phyloP scores from a whole-genome alignment of 2,329 filamentous ascomycete species.

The Sclerotinia glacialis region DNA sequence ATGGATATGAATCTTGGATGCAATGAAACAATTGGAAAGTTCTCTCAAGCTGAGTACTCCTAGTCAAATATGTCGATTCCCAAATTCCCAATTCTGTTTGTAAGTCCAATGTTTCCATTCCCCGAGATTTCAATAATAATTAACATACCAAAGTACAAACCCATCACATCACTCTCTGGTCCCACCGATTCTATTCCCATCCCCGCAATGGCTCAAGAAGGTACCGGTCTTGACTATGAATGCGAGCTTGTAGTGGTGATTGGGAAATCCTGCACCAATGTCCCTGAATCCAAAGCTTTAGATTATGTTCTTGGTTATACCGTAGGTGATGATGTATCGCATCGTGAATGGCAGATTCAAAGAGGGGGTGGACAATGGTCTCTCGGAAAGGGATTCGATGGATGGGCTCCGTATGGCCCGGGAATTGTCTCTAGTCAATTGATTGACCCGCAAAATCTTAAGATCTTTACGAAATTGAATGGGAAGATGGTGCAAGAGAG shows the following conservation, averaged over 20 bases:
- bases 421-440: conserved; percentile 61
- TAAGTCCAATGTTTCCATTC: conserved; percentile 33
- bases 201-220: conserved; percentile 61
- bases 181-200: conserved; percentile 66
- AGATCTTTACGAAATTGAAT: conserved; percentile 58
- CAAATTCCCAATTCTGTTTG: conserved; percentile 68
- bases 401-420: conserved; percentile 71
- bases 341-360: conserved; percentile 72
- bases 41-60: background rate
- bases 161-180: conserved; percentile 61
- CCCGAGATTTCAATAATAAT: background rate
- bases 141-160: conserved; percentile 52
- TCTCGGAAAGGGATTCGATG: conserved; percentile 71
- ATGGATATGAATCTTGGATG: background rate
- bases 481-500: conserved; percentile 56
- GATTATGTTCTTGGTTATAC: conserved; percentile 72
- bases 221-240: conserved; percentile 71
- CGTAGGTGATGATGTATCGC: conserved; percentile 76
- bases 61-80: conserved; percentile 65
- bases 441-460: conserved; percentile 57
- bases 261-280: conserved; percentile 62
- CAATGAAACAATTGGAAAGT: background rate
- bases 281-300: conserved; percentile 64
- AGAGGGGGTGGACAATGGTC: conserved; percentile 68
- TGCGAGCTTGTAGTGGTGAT: conserved; percentile 75